Evolutionary conservation across 176 grass and related monocot species (phyloP), one percentile per base, ranked within the genome.

Genomic region (Rhynchospora breviuscula): DNA sequence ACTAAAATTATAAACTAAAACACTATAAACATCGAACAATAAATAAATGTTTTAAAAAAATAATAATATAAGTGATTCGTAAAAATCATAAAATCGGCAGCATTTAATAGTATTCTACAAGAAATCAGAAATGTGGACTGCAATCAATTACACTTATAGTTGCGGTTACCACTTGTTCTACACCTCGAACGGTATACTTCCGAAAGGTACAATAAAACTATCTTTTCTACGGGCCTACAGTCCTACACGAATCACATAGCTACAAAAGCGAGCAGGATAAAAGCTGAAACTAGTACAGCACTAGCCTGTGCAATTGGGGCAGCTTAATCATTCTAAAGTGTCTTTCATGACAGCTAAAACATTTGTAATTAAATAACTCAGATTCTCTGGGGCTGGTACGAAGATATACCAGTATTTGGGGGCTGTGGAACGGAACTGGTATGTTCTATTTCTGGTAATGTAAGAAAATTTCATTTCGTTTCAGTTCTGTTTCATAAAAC

Each of bases 321-420:
- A 31, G 2, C 29, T 69, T 69, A 69, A 69, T 69, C 35, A 69
- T 69, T 69, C 66, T 69, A 69, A 44, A 69, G 66, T 69, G 33
- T 5, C 66, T 68, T 43, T 68, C 66, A 44, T 68, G 66, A 68
- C 66, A 40, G 33, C 66, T 66, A 43, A 68, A 43, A 40, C 5
- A 31, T 0, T 68, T 43, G 10, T 43, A 40, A 12, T 61, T 2
- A 61, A 40, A 62, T 44, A 43, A 43, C 66, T 44, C 33, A 44
- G 66, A 68, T 68, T 43, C 66, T 68, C 66, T 68, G 66, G 0
- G 1, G 2, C 15, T 68, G 15, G 2, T 68, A 43, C 66, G 15
- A 8, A 44, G 13, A 68, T 68, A 29, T 0, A 68, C 14, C 33
- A 17, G 2, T 33, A n/a, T n/a, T n/a, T n/a, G n/a, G n/a, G n/a